Base-by-base conservation (phyloP, 2,329 filamentous ascomycete species). In the Pseudopithomyces chartarum region DNA sequence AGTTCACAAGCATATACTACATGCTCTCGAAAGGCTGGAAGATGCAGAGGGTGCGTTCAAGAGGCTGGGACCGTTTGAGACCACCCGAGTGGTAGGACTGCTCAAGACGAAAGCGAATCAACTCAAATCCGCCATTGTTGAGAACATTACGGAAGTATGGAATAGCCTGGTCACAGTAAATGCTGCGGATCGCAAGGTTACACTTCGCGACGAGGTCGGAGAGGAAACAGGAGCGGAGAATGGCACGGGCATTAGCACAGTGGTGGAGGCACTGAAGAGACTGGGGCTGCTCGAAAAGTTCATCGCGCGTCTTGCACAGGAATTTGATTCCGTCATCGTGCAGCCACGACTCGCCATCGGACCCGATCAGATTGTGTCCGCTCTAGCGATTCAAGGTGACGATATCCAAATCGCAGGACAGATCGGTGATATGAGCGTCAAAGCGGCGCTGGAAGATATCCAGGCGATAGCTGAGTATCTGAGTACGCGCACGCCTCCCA, bases 101-200 rank as follows among this genome's bases (percentile, higher is more conserved):
- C 77, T 97, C 3, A 82, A 87, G 59, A 75, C 85, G 43, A 85
- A 88, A 60, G 83, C 85, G 1, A 85, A 86, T 23, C 85, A 88
- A 65, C 78, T 96, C 55, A 88, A 87, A 59, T 82, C 84, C 2
- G 81, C 84, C 19, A 83, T 95, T 20, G 84, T 87, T 55, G 84
- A 89, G 39, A 84, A 85, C 8, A 83, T 95, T 38, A 84, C 85
- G 42, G 80, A 82, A 53, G 83, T 87, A n/a, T 97, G 92, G 91
- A 84, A 84, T 56, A 79, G 82, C 0, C 79, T 94, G 42, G 79
- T 96, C 12, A 76, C 81, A 1, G 76, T 92, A 17, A 85, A 94
- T 66, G 73, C 80, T 0, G 79, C 84, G 20, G 75, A 79, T 8
- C 78, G 80, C 8, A 81, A 76, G 44, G 76, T 95, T 7, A 82